Percentiles rank a stretch among this genome's conserved stretches.
These are phyloP conservation scores for Amanita exitialis DNA, from an alignment of 768 basidiomycete genomes.

Conservation along the genomic window DNA sequence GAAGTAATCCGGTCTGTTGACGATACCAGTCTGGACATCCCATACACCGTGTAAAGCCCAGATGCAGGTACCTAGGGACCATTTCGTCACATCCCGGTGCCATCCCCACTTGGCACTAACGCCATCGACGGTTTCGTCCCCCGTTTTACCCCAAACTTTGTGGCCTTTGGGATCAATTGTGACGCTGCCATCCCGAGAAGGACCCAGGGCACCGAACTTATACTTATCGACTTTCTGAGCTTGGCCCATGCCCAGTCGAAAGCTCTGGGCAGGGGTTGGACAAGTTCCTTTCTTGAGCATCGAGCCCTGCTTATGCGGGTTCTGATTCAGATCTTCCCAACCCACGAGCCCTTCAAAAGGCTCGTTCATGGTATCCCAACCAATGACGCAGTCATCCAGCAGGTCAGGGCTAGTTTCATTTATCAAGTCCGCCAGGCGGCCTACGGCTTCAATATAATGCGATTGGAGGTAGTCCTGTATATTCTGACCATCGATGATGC, in stretches of 20 bases:
- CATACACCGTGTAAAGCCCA: constrained; percentile 91
- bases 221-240: constrained; percentile 76
- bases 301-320: constrained; percentile 58
- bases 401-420: constrained; percentile 57
- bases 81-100: constrained; percentile 52
- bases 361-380: constrained; percentile 97
- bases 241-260: constrained; percentile 84
- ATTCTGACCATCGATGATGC: constrained; percentile 82
- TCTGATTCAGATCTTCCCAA: constrained; percentile 55
- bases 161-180: constrained; percentile 79
- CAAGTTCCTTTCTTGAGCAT: constrained; percentile 79
- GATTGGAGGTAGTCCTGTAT: constrained; percentile 83
- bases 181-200: constrained; percentile 59
- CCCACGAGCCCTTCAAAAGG: constrained; percentile 75
- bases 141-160: constrained; percentile 37
- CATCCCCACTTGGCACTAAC: constrained; percentile 73
- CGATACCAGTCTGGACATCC: constrained; percentile 60
- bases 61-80: constrained; percentile 69
- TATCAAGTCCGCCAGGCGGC: constrained; percentile 66
- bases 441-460: constrained; percentile 71
- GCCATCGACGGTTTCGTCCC: constrained; percentile 29
- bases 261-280: constrained; percentile 77
- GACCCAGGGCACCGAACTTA: constrained; percentile 74
- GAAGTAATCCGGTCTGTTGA: constrained; percentile 76
- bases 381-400: constrained; percentile 81